phyloP scores from a whole-genome alignment of 208 protist species.

The Acanthamoeba lenticulata region DNA sequence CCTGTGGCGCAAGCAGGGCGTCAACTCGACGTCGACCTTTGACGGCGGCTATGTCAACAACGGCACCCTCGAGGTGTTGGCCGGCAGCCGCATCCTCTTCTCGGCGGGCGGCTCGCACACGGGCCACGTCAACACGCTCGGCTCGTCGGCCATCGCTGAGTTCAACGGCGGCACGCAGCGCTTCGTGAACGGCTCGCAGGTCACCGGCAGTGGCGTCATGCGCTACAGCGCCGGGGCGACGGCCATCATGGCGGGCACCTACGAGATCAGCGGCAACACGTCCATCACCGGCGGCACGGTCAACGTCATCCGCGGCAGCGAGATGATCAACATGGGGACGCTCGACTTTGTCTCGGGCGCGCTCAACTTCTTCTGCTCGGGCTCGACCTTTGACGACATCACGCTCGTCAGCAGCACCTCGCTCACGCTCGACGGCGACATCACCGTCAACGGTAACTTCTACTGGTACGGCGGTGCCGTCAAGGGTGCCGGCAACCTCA shows the following conservation, averaged over 20 bases:
- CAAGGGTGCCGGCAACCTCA: conserved; percentile 59
- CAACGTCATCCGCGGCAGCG: conserved; percentile 54
- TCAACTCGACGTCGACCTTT: conserved; percentile 20
- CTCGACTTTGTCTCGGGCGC: conserved; percentile 55
- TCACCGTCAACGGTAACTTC: conserved; percentile 57
- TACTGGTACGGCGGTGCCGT: conserved; percentile 62
- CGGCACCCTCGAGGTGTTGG: conserved; percentile 34
- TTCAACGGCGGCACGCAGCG: conserved; percentile 41
- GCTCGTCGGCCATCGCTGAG: background rate
- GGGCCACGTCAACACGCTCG: background rate
- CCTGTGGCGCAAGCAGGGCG: conserved; percentile 36
- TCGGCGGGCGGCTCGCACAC: conserved; percentile 4
- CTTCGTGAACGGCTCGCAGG: background rate
- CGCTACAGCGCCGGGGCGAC: conserved; percentile 49
- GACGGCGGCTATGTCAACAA: conserved; percentile 55
- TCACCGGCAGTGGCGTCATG: background rate
- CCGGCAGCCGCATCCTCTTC: background rate
- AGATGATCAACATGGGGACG: conserved; percentile 56
- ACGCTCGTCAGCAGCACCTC: conserved; percentile 53
- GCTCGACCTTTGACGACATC: conserved; percentile 52
- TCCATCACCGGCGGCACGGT: conserved; percentile 59
- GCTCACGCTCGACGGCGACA: conserved; percentile 63
- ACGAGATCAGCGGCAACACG: conserved; percentile 39
- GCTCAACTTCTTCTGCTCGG: conserved; percentile 64
- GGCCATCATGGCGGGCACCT: conserved; percentile 49